Evolutionary conservation across 345 rosid genomes (phyloP).

Genomic region (Gynandropsis gynandra): DNA sequence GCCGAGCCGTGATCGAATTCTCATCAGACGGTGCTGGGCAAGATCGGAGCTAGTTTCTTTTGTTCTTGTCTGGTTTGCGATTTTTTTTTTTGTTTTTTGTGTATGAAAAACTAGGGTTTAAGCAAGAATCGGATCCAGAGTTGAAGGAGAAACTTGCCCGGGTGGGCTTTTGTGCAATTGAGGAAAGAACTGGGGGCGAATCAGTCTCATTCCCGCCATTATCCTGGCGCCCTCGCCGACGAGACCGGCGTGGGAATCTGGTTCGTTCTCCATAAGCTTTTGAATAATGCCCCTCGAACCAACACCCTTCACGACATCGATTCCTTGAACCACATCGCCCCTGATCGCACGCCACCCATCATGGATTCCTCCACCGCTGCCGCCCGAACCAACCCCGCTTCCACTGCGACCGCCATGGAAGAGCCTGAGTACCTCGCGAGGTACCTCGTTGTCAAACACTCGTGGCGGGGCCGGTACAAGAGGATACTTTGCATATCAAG

Average conservation of each 20-base stretch:
- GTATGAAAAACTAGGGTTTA: conserved; percentile 28
- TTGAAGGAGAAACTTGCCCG: conserved; percentile 5
- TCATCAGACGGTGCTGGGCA: neutral
- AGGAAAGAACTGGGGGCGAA: conserved; percentile 85
- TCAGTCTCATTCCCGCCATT: conserved; percentile 76
- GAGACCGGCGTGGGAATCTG: conserved; percentile 61
- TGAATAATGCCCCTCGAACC: conserved; percentile 53
- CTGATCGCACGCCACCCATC: conserved; percentile 26
- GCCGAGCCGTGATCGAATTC: neutral
- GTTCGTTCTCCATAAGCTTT: conserved; percentile 46
- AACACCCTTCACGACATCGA: conserved; percentile 45
- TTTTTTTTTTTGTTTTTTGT: neutral
- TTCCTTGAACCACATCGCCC: conserved; percentile 30
- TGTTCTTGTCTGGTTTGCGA: neutral
- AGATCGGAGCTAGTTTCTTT: conserved; percentile 1
- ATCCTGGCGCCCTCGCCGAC: conserved; percentile 39
- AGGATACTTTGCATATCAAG: conserved; percentile 74
- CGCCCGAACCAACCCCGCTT: conserved; percentile 19
- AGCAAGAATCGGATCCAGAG: conserved; percentile 14
- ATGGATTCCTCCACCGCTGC: conserved; percentile 45
- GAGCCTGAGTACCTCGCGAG: conserved; percentile 95
- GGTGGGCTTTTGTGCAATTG: conserved; percentile 31
- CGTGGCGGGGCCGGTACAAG: conserved; percentile 97
- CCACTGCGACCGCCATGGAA: conserved; percentile 37
- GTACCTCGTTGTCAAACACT: conserved; percentile 77